Conservation (phyloP, 345 rosid genomes). For the Trapa incisa region DNA sequence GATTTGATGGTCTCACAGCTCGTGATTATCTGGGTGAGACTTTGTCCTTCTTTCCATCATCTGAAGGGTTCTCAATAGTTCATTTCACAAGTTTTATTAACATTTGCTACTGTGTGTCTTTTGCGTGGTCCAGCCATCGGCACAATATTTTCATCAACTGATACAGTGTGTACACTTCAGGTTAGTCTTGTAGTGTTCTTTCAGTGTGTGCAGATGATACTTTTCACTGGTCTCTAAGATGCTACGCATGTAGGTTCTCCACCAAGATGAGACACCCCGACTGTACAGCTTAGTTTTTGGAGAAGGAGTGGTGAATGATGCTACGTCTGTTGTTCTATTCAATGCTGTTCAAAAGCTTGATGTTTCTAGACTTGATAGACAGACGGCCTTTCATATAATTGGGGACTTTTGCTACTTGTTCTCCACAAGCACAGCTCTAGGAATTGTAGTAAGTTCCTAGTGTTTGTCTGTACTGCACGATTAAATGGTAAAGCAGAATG, state of each 20-base stretch:
- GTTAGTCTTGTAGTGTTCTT: constrained; percentile 20
- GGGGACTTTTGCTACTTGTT: constrained; percentile 70
- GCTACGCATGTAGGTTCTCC: constrained; percentile 40
- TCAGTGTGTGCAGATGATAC: not conserved
- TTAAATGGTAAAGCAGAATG: not conserved
- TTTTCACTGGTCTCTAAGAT: not conserved
- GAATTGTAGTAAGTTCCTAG: constrained; percentile 40
- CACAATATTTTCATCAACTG: constrained; percentile 82
- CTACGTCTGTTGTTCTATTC: constrained; percentile 76
- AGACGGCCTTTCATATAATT: constrained; percentile 26
- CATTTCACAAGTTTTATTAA: not conserved
- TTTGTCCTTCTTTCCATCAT: not conserved
- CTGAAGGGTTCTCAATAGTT: not conserved
- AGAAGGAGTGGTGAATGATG: constrained; percentile 94
- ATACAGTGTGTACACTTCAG: constrained; percentile 93
- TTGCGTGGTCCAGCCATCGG: constrained; percentile 52
- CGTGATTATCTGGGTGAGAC: constrained; percentile 65
- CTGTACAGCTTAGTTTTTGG: constrained; percentile 85
- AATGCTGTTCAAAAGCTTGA: constrained; percentile 76
- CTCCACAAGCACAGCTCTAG: constrained; percentile 65
- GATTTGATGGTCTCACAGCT: constrained; percentile 40
- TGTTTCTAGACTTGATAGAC: constrained; percentile 29
- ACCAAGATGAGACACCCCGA: constrained; percentile 81
- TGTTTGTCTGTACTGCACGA: not conserved
- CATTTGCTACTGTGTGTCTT: not conserved